Conservation (phyloP, 2,329 filamentous ascomycete species). For the Trichoderma koningiopsis region DNA sequence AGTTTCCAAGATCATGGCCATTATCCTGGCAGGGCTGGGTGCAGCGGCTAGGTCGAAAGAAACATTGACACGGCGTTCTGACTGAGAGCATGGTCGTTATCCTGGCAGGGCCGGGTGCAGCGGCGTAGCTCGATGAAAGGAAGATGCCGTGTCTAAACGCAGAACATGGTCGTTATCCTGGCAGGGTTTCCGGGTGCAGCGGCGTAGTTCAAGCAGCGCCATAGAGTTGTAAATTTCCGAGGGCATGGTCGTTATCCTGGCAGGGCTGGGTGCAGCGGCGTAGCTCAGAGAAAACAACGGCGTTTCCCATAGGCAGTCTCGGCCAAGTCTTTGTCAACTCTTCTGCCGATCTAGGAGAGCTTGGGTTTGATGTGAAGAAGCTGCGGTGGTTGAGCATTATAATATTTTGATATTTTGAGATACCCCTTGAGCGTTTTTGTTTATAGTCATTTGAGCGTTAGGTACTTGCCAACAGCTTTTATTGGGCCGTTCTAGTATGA, state of each 20-base stretch:
- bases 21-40: slow-evolving; percentile 18
- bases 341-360: too few species aligned
- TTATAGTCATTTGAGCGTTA: neutral
- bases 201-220: neutral
- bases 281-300: neutral
- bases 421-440: neutral
- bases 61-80: neutral
- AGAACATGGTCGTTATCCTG: slow-evolving; percentile 19
- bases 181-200: slow-evolving; percentile 16
- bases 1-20: neutral
- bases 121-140: neutral
- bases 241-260: slow-evolving; percentile 18
- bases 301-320: neutral
- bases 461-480: neutral
- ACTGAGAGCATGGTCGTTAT: slow-evolving; percentile 17
- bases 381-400: neutral
- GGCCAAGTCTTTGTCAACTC: neutral
- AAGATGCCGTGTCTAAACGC: neutral
- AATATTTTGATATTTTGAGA: neutral
- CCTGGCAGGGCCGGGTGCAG: slow-evolving; percentile 18
- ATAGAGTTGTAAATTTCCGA: neutral
- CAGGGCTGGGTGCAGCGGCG: slow-evolving; percentile 16
- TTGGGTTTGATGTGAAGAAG: neutral
- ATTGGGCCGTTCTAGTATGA: neutral
- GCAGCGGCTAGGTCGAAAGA: slow-evolving; percentile 8